Evolutionary conservation across 106 monocot species (phyloP).

Genomic region (Ottelia alismoides): DNA sequence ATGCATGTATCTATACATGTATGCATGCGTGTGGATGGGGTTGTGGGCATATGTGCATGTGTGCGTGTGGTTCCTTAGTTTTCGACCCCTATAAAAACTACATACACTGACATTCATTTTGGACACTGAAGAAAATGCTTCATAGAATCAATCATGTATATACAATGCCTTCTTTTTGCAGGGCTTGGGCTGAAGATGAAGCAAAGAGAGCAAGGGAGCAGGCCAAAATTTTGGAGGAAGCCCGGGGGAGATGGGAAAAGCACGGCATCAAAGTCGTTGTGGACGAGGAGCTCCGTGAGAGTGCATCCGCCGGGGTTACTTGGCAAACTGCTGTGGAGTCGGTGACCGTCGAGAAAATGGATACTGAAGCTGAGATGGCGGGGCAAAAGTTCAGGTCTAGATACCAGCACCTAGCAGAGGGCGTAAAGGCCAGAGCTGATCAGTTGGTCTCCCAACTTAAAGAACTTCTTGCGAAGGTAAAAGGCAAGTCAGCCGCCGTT

Average conservation of each 20-base stretch:
- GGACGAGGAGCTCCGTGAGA: slow-evolving; percentile 67
- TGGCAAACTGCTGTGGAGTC: slow-evolving; percentile 51
- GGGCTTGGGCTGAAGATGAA: slow-evolving; percentile 96
- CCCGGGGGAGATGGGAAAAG: slow-evolving; percentile 66
- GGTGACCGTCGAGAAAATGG: slow-evolving; percentile 25
- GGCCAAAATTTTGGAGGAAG: slow-evolving; percentile 74
- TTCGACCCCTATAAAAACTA: too few relatives aligned
- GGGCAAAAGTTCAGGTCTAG: slow-evolving; percentile 44
- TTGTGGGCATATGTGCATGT: not conserved
- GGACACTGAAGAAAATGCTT: not conserved
- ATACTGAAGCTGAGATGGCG: slow-evolving; percentile 32
- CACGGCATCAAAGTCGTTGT: slow-evolving; percentile 88
- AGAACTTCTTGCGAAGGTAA: slow-evolving; percentile 17
- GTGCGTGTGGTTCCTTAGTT: not conserved
- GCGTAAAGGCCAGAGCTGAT: slow-evolving; percentile 37
- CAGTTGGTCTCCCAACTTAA: slow-evolving; percentile 31
- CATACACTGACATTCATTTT: not conserved
- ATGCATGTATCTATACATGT: not conserved
- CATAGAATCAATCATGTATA: not conserved
- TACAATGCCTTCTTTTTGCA: slow-evolving; percentile 14
- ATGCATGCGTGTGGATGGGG: not conserved
- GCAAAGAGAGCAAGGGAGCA: slow-evolving; percentile 87
- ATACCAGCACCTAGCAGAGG: slow-evolving; percentile 9
- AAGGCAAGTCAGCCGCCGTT: slow-evolving; percentile 4
- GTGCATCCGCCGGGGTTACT: slow-evolving; percentile 53